These are phyloP conservation scores for Cornus suecica DNA, from an alignment of 148 eudicot species.

Conservation along the genomic window DNA sequence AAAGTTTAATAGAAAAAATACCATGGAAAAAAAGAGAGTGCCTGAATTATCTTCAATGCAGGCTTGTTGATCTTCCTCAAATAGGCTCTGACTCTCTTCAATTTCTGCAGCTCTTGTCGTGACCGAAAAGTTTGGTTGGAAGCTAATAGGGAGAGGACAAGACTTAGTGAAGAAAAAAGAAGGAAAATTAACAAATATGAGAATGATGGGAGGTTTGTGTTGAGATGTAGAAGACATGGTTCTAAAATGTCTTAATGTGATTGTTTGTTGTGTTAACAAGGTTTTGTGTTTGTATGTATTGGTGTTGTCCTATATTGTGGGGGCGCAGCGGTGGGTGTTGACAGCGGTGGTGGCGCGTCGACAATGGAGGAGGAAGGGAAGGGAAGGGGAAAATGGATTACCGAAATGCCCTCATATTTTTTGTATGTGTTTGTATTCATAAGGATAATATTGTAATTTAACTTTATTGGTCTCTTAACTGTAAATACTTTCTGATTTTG, in stretches of 20 bases:
- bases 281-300: constrained; percentile 37
- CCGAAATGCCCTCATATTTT: no score
- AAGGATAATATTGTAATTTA: no score
- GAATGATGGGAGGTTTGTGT: constrained; percentile 28
- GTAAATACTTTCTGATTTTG: no score
- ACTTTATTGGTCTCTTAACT: no score
- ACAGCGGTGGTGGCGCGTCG: no score
- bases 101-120: constrained; percentile 46
- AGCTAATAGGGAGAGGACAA: constrained; percentile 20
- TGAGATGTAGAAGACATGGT: constrained; percentile 25
- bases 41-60: constrained; percentile 85
- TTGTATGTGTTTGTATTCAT: no score
- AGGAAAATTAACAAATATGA: constrained; percentile 45
- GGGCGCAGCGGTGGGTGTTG: no score
- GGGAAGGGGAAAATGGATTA: no score
- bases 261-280: constrained; percentile 25
- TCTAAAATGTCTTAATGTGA: constrained; percentile 23
- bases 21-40: constrained; percentile 18
- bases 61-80: constrained; percentile 81
- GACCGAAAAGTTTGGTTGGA: constrained; percentile 63
- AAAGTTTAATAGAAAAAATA: not conserved
- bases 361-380: no score
- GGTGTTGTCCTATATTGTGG: constrained; percentile 48
- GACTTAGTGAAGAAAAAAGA: constrained; percentile 29
- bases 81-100: constrained; percentile 56